These are phyloP conservation scores for Hypoxylon trugodes DNA, from an alignment of 495 filamentous ascomycete genomes.

Conservation along the genomic window DNA sequence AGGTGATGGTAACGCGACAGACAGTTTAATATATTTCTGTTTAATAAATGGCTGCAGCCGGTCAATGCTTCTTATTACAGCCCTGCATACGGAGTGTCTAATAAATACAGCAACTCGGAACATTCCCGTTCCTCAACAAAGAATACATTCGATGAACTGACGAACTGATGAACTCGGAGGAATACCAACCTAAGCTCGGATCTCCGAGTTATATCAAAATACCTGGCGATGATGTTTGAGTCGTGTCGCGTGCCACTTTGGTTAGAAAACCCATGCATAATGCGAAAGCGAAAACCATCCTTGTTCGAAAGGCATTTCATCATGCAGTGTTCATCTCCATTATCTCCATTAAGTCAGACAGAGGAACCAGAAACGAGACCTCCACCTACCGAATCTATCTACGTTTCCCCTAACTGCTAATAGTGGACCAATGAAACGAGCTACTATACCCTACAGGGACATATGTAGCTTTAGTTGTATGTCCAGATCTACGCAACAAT, in stretches of 20 bases:
- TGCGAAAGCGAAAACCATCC: background rate
- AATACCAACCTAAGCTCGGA: conserved; percentile 14
- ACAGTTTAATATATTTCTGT: conserved; percentile 24
- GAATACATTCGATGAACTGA: too few species aligned
- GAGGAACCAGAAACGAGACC: background rate
- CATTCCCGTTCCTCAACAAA: conserved; percentile 26
- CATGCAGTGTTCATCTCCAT: conserved; percentile 20
- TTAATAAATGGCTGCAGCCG: conserved; percentile 22
- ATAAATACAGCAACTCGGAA: background rate
- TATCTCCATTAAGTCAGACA: conserved; percentile 3
- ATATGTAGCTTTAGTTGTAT: conserved; percentile 6
- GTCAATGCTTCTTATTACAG: conserved; percentile 3
- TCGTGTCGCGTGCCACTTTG: conserved; percentile 17
- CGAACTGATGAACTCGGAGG: conserved; percentile 18
- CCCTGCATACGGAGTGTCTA: conserved; percentile 15
- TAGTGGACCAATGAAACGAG: conserved; percentile 19
- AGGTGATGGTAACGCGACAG: conserved; percentile 18
- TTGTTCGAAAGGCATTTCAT: conserved; percentile 1
- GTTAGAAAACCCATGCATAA: background rate
- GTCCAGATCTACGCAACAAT: conserved; percentile 22
- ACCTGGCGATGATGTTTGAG: background rate
- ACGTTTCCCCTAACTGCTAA: conserved; percentile 4
- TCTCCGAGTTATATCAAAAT: conserved; percentile 21
- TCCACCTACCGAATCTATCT: conserved; percentile 14
- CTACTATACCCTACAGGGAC: conserved; percentile 2